Evolutionary conservation across 495 filamentous ascomycete genomes (phyloP).

Genomic region (Penicillium riverlandense): DNA sequence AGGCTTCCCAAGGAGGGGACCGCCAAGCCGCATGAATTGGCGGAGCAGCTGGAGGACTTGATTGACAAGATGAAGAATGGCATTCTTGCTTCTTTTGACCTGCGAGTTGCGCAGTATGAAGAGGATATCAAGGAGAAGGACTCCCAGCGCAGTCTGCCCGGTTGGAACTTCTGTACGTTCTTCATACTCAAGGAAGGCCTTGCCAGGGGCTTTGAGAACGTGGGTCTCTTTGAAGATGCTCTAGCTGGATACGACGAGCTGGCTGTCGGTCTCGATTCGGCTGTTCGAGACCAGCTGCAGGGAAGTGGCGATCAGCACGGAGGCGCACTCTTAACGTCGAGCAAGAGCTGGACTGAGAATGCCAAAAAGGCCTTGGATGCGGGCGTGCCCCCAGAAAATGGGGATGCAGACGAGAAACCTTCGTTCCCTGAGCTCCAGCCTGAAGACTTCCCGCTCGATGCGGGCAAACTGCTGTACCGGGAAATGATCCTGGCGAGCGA

Average conservation of each 20-base stretch:
- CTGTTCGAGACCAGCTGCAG: slow-evolving; percentile 65
- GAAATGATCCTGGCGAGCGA: slow-evolving; percentile 92
- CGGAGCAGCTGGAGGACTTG: slow-evolving; percentile 73
- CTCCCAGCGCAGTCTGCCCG: slow-evolving; percentile 76
- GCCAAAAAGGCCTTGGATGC: slow-evolving; percentile 42
- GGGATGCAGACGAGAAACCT: slow-evolving; percentile 8
- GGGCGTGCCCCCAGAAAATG: slow-evolving; percentile 1
- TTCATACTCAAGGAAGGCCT: slow-evolving; percentile 96
- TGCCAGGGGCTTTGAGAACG: slow-evolving; percentile 89
- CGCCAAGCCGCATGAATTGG: slow-evolving; percentile 57
- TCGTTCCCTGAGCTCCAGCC: slow-evolving; percentile 24
- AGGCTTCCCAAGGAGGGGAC: slow-evolving; percentile 49
- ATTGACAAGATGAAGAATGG: slow-evolving; percentile 78
- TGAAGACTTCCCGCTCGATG: slow-evolving; percentile 53
- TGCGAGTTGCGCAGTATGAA: slow-evolving; percentile 88
- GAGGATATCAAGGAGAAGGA: slow-evolving; percentile 95
- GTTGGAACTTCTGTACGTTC: slow-evolving; percentile 99
- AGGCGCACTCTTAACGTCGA: slow-evolving; percentile 57
- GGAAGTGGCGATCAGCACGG: slow-evolving; percentile 52
- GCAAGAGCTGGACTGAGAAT: slow-evolving; percentile 59
- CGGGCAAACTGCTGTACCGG: slow-evolving; percentile 74
- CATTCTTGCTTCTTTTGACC: slow-evolving; percentile 85
- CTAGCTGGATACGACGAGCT: slow-evolving; percentile 90
- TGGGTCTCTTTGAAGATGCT: slow-evolving; percentile 92
- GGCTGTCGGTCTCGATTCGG: slow-evolving; percentile 71